Conservation (phyloP, 2,329 filamentous ascomycete genomes). For the Fonsecaea monophora region DNA sequence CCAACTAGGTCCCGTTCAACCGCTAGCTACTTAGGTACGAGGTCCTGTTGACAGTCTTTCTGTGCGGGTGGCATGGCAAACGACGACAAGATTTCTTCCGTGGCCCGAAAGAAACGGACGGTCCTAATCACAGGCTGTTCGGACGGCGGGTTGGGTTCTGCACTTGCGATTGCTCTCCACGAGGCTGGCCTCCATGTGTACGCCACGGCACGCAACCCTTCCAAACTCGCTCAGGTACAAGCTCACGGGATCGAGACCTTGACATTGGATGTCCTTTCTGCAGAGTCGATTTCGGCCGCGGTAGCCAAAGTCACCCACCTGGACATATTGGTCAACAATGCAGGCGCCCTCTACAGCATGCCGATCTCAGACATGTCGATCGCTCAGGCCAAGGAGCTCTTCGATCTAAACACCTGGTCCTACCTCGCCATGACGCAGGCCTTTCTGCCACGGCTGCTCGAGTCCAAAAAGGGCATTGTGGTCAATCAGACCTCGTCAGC, state of each 20-base stretch:
- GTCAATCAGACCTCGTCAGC: constrained; percentile 40
- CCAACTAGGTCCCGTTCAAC: too few species aligned
- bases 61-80: too few species aligned
- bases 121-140: constrained; percentile 43
- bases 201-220: constrained; percentile 50
- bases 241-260: constrained; percentile 41
- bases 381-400: constrained; percentile 44
- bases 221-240: constrained; percentile 43
- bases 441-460: constrained; percentile 45
- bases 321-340: constrained; percentile 32
- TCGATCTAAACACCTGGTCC: constrained; percentile 53
- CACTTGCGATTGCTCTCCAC: constrained; percentile 49
- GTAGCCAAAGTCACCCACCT: constrained; percentile 33
- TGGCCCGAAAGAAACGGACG: background rate
- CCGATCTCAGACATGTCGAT: constrained; percentile 50
- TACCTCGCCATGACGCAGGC: constrained; percentile 47
- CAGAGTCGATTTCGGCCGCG: constrained; percentile 41
- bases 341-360: constrained; percentile 28
- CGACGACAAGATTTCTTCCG: too few species aligned
- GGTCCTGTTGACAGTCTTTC: too few species aligned
- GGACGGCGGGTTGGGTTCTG: constrained; percentile 51
- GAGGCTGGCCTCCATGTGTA: constrained; percentile 47
- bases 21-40: too few species aligned
- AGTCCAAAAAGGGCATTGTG: constrained; percentile 37
- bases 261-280: constrained; percentile 44